These are phyloP conservation scores for Chenopodium quinoa DNA, from an alignment of 148 eudicot species.

Conservation along the genomic window DNA sequence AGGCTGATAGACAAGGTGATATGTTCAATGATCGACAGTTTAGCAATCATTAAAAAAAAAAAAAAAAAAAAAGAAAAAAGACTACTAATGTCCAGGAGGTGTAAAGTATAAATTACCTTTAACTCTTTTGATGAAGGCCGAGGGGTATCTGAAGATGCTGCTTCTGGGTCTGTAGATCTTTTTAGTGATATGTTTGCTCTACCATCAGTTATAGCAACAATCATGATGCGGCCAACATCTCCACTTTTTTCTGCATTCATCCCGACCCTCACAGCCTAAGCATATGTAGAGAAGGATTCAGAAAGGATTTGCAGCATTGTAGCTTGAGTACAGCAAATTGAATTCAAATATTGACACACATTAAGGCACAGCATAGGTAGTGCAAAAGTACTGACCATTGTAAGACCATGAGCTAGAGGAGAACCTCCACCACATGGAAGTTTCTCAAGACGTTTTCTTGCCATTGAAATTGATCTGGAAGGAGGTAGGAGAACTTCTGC, in stretches of 20 bases:
- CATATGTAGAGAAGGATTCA: constrained; percentile 15
- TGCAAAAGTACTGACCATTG: constrained; percentile 55
- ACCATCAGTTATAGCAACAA: constrained; percentile 93
- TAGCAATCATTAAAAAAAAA: neutral
- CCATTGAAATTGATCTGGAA: constrained; percentile 96
- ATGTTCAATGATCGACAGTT: neutral
- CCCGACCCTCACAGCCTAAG: constrained; percentile 92
- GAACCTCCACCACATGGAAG: constrained; percentile 99
- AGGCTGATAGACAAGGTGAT: neutral
- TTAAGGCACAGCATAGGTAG: constrained; percentile 2
- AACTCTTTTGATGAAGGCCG: constrained; percentile 75
- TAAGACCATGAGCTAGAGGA: constrained; percentile 97
- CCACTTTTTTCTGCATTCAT: constrained; percentile 96
- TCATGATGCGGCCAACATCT: constrained; percentile 94
- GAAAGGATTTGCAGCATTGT: neutral
- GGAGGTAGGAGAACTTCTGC: constrained; percentile 98
- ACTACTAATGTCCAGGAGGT: neutral
- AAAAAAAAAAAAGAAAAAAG: no score
- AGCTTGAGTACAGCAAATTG: neutral
- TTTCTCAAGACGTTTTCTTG: constrained; percentile 96
- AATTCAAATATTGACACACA: constrained; percentile 10
- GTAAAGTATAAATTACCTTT: constrained; percentile 43
- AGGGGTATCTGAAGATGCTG: constrained; percentile 60
- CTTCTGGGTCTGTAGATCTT: constrained; percentile 88
- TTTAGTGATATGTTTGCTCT: constrained; percentile 95